Evolutionary conservation across 192 early-diverging fungal species (phyloP).

Genomic region (Coemansia sp.): DNA sequence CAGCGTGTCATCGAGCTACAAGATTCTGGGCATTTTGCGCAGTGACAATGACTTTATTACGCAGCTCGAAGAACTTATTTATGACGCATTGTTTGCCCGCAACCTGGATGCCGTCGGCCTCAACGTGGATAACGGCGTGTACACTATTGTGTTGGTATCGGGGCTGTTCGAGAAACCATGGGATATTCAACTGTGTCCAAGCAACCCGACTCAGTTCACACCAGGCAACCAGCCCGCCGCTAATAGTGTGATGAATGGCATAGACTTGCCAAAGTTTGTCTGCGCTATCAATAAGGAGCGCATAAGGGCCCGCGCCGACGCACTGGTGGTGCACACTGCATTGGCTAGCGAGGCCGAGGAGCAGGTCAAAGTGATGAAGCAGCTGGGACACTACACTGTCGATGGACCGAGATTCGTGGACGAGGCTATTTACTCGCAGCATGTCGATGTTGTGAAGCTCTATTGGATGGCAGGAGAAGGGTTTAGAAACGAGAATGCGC

Average conservation of each 20-base stretch:
- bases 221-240: background rate
- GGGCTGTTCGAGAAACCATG: conserved; percentile 12
- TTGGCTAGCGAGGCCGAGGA: conserved; percentile 30
- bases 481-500: conserved; percentile 1
- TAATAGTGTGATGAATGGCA: conserved; percentile 14
- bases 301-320: background rate
- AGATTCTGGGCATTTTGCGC: conserved; percentile 26
- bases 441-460: conserved; percentile 26
- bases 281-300: conserved; percentile 35
- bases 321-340: conserved; percentile 30
- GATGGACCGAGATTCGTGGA: conserved; percentile 44
- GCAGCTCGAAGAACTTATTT: conserved; percentile 16
- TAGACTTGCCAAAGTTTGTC: conserved; percentile 38
- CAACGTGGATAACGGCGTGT: conserved; percentile 22
- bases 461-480: conserved; percentile 49
- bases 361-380: conserved; percentile 39
- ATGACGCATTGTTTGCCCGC: conserved; percentile 32
- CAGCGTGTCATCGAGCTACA: conserved; percentile 32
- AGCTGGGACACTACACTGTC: conserved; percentile 35
- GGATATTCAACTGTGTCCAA: conserved; percentile 21
- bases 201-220: conserved; percentile 1
- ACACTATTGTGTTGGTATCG: conserved; percentile 39
- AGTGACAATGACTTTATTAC: conserved; percentile 18
- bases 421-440: conserved; percentile 27
- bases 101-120: conserved; percentile 44